Evolutionary conservation across 352 stramenopile species (phyloP), one percentile per base, ranked within the genome.

Genomic region (Phytopythium aichiense): DNA sequence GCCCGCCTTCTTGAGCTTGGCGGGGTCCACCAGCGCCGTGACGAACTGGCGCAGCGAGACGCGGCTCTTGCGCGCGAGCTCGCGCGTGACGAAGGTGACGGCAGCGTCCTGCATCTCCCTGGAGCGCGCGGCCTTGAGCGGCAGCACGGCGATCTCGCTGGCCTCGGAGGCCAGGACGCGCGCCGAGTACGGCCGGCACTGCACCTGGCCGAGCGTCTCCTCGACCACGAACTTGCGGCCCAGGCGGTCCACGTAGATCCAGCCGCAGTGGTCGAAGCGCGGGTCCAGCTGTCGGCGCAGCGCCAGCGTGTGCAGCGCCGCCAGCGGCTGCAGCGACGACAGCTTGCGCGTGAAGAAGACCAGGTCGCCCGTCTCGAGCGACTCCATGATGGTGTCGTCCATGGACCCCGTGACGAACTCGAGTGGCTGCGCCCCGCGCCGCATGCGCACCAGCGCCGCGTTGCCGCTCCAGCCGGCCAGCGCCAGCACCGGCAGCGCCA

Each of bases 321-420:
- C 77, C 43, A 89, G 66, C 60, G 84, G 84, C 74, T 88, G 84
- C 71, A 94, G 67, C 38, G 81, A 76, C 35, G 77, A 79, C 53
- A 92, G 74, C 35, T 89, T 82, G 60, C 85, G 84, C 61, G 76
- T 73, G 64, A 95, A 95, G 58, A 91, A 79, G 52, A 95, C 58
- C 31, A 95, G 60, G 56, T 95, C 87, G 46, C 87, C 87, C 31
- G 87, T 95, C 63, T 94, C 79, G 46, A 95, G 79, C 56, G 84
- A 89, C 67, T 95, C 87, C 79, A 88, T 87, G 56, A 95, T 89
- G 56, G 74, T 87, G 72, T 95, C 87, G 67, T 95, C 83, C 79
- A 95, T 92, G 33, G 84, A 93, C 33, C 87, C 87, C 8, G 83
- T 63, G 22, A 87, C 61, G 63, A 95, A 95, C 51, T 89, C 76